phyloP scores from a whole-genome alignment of 164 flowering plant species.

The Berberis thunbergii region DNA sequence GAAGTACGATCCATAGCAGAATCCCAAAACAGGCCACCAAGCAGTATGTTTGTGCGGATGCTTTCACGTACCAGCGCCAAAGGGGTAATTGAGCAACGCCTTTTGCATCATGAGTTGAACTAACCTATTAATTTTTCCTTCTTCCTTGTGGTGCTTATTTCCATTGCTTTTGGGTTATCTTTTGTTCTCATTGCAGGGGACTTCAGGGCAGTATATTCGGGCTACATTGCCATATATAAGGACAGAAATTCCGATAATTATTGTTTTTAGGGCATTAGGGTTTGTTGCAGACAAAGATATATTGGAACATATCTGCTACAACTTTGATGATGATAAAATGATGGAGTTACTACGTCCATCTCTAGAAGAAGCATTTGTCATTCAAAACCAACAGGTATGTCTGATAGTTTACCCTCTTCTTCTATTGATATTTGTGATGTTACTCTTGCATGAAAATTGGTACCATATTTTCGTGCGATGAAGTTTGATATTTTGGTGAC shows the following conservation, averaged over 20 bases:
- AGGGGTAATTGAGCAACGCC: constrained; percentile 50
- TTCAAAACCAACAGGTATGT: constrained; percentile 86
- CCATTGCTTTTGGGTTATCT: neutral
- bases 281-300: constrained; percentile 98
- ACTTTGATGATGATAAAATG: constrained; percentile 82
- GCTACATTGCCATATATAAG: constrained; percentile 95
- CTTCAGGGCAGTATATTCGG: constrained; percentile 89
- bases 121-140: neutral
- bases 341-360: constrained; percentile 97
- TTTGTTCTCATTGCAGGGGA: constrained; percentile 47
- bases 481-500: too few relatives aligned
- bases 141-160: neutral
- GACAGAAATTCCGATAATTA: constrained; percentile 88
- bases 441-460: neutral
- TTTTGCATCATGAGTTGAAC: too few relatives aligned
- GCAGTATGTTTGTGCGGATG: constrained; percentile 98
- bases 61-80: constrained; percentile 88
- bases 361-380: constrained; percentile 93
- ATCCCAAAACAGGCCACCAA: constrained; percentile 90
- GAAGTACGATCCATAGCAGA: constrained; percentile 99
- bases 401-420: neutral
- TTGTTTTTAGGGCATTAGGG: constrained; percentile 91
- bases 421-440: neutral
- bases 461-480: too few relatives aligned
- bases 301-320: constrained; percentile 84